Evolutionary conservation across 192 early-diverging fungal genomes (phyloP).

Genomic region (Gorgonomyces haynaldii): DNA sequence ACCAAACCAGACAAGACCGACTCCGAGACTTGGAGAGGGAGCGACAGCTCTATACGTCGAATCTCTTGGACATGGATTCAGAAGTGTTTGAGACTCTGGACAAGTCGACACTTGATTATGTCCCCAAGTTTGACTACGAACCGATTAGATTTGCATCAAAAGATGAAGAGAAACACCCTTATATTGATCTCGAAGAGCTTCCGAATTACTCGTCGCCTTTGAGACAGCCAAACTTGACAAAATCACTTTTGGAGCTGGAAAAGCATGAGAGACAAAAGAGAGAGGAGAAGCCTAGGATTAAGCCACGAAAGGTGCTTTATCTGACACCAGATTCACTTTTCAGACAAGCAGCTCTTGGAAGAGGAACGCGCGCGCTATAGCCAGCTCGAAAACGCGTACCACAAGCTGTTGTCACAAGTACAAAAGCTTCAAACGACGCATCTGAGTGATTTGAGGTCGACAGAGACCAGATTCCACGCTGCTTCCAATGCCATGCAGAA

Average conservation of each 20-base stretch:
- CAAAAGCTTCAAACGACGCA: constrained; percentile 35
- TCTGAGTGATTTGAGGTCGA: constrained; percentile 29
- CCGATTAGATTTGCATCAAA: constrained; percentile 2
- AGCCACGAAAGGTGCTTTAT: no score
- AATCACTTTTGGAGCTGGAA: background rate
- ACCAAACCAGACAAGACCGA: constrained; percentile 12
- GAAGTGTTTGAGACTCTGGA: background rate
- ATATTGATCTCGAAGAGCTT: background rate
- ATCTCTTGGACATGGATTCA: background rate
- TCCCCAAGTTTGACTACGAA: no score
- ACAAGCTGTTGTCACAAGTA: constrained; percentile 35
- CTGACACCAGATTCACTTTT: constrained; percentile 8
- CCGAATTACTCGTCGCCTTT: background rate
- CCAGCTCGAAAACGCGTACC: constrained; percentile 34
- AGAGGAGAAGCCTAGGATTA: no score
- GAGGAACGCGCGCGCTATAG: constrained; percentile 30
- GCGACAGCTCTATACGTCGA: constrained; percentile 7
- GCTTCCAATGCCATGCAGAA: constrained; percentile 21
- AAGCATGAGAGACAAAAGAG: constrained; percentile 6
- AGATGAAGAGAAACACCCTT: constrained; percentile 8
- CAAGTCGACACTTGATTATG: background rate
- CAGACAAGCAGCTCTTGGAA: constrained; percentile 38
- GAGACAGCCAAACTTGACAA: background rate
- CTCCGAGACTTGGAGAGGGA: constrained; percentile 18
- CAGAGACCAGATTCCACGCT: constrained; percentile 19